phyloP scores from a whole-genome alignment of 192 early-diverging fungal genomes.

The Allomyces macrogynus region DNA sequence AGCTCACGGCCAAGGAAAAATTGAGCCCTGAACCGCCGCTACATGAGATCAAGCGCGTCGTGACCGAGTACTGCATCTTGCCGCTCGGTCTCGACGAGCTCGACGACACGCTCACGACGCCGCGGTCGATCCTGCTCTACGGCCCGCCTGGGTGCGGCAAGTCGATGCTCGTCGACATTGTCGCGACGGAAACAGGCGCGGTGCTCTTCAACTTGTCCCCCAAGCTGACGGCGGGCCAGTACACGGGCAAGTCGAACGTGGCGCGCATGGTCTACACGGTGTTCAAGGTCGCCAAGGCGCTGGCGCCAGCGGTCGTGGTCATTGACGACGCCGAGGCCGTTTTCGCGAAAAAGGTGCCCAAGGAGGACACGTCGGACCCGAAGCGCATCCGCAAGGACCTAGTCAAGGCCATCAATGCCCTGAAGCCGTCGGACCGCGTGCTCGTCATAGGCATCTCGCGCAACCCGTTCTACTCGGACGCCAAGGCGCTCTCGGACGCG shows the following conservation, averaged over 20 bases:
- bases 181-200: constrained; percentile 32
- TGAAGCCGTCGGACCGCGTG: constrained; percentile 22
- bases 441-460: constrained; percentile 24
- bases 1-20: not conserved
- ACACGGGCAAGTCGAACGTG: constrained; percentile 25
- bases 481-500: constrained; percentile 20
- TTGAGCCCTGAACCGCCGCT: not conserved
- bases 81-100: constrained; percentile 19
- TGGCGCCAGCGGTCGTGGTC: constrained; percentile 31
- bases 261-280: constrained; percentile 42
- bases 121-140: not conserved
- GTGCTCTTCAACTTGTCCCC: constrained; percentile 33
- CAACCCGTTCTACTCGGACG: constrained; percentile 40
- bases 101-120: constrained; percentile 3
- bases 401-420: constrained; percentile 25
- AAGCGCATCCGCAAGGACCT: constrained; percentile 42
- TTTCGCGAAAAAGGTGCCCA: constrained; percentile 43
- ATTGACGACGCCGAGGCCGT: constrained; percentile 37
- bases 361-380: constrained; percentile 38
- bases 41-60: constrained; percentile 6
- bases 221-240: constrained; percentile 34
- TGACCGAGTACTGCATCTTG: constrained; percentile 32
- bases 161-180: constrained; percentile 28
- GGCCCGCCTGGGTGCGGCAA: constrained; percentile 16
- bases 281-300: constrained; percentile 39